Evolutionary conservation across 192 early-diverging fungal genomes (phyloP).

Genomic region (Backusella mclennaniae): DNA sequence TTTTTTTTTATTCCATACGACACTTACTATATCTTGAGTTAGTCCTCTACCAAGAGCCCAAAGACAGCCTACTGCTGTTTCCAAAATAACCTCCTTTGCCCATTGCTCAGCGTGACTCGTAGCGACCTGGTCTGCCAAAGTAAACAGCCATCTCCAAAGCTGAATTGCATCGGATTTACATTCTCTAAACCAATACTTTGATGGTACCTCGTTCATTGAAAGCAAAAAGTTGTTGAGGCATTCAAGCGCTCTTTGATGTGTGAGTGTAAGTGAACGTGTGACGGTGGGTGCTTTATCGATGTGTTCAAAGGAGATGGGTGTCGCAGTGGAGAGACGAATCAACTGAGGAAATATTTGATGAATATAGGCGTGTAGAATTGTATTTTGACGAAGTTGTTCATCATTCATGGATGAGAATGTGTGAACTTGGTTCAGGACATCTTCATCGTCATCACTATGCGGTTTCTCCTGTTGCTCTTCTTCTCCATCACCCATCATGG

Average conservation of each 20-base stretch:
- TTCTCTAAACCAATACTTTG: slow-evolving; percentile 63
- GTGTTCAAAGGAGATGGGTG: slow-evolving; percentile 45
- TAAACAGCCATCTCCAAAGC: slow-evolving; percentile 57
- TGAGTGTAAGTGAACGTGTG: slow-evolving; percentile 51
- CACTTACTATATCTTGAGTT: slow-evolving; percentile 52
- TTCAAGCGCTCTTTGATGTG: slow-evolving; percentile 65
- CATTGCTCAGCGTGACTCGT: neutral
- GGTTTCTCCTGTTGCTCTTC: slow-evolving; percentile 35
- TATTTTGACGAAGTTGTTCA: slow-evolving; percentile 27
- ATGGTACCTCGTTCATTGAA: slow-evolving; percentile 63
- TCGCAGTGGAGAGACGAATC: slow-evolving; percentile 49
- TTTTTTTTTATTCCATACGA: neutral
- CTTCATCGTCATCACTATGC: slow-evolving; percentile 22
- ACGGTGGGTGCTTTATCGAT: slow-evolving; percentile 38
- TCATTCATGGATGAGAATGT: slow-evolving; percentile 32
- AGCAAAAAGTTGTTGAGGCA: slow-evolving; percentile 77
- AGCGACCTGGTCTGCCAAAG: slow-evolving; percentile 40
- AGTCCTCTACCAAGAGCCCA: slow-evolving; percentile 76
- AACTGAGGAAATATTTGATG: slow-evolving; percentile 50
- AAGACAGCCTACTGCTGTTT: slow-evolving; percentile 67
- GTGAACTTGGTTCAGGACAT: slow-evolving; percentile 23
- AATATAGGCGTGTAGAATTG: slow-evolving; percentile 47
- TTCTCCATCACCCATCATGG: slow-evolving; percentile 41
- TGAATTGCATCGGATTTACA: slow-evolving; percentile 42
- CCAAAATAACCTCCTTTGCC: slow-evolving; percentile 36